Conservation (phyloP, 345 rosid species). For the Syzygium grande region DNA sequence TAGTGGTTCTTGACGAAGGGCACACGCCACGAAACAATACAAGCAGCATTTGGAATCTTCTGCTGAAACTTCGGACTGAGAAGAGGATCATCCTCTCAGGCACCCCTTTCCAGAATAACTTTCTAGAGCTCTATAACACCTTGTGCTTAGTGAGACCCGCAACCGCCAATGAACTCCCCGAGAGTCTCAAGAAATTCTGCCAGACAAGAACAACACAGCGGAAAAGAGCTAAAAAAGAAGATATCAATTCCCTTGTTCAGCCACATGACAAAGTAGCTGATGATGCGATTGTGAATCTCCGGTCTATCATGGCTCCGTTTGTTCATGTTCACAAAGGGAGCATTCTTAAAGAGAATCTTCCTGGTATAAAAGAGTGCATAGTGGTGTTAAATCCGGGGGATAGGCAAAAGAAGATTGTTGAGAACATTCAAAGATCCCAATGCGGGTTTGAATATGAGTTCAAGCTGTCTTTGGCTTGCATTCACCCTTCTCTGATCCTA, state of each 20-base stretch:
- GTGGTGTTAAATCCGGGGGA: conserved; percentile 39
- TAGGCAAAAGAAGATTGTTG: conserved; percentile 37
- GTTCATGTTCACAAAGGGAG: conserved; percentile 68
- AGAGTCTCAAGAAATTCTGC: not conserved
- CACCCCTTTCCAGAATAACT: conserved; percentile 81
- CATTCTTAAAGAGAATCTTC: conserved; percentile 48
- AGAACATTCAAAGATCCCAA: not conserved
- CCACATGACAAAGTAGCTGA: conserved; percentile 18
- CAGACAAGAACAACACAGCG: conserved; percentile 12
- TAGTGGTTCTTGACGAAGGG: conserved; percentile 74
- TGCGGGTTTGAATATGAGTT: conserved; percentile 14
- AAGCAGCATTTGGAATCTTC: conserved; percentile 50
- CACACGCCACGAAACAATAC: conserved; percentile 61
- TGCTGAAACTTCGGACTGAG: conserved; percentile 35
- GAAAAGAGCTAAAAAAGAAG: conserved; percentile 10
- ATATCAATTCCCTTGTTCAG: conserved; percentile 21
- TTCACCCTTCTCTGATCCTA: conserved; percentile 53
- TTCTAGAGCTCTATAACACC: conserved; percentile 54
- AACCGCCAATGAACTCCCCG: conserved; percentile 9
- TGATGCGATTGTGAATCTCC: conserved; percentile 13
- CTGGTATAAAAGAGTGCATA: conserved; percentile 50
- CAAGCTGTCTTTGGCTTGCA: conserved; percentile 34
- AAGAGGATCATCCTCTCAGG: conserved; percentile 73
- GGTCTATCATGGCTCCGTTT: conserved; percentile 38
- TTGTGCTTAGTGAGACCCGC: conserved; percentile 44